These are phyloP conservation scores for Fusarium ambrosium DNA, from an alignment of 2,329 filamentous ascomycete species.

Conservation along the genomic window DNA sequence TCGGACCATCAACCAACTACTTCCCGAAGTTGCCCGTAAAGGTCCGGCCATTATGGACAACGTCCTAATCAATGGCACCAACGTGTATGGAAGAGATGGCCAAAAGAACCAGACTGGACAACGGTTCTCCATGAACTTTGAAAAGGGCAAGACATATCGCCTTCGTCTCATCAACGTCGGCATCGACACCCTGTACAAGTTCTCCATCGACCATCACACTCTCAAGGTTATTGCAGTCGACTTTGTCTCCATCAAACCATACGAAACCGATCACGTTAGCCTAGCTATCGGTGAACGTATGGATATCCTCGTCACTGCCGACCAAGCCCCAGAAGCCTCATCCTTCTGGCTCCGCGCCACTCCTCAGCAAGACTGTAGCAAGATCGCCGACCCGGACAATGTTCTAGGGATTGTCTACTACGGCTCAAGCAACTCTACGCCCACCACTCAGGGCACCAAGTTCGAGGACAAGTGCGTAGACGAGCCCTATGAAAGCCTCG, in stretches of 20 bases:
- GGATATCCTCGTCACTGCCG: conserved; percentile 62
- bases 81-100: conserved; percentile 47
- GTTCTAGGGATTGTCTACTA: conserved; percentile 65
- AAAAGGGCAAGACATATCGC: conserved; percentile 59
- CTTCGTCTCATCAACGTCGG: conserved; percentile 64
- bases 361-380: conserved; percentile 58
- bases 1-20: conserved; percentile 55
- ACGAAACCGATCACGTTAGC: conserved; percentile 63
- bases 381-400: conserved; percentile 56
- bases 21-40: conserved; percentile 29
- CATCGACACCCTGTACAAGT: conserved; percentile 60
- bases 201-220: conserved; percentile 68
- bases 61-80: conserved; percentile 61
- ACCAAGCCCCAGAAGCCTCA: conserved; percentile 49
- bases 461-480: conserved; percentile 51
- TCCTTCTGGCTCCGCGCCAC: conserved; percentile 66
- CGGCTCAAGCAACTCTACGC: conserved; percentile 41
- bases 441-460: conserved; percentile 25
- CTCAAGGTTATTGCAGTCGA: conserved; percentile 70
- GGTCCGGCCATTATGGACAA: conserved; percentile 55
- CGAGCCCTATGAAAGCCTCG: conserved; percentile 50
- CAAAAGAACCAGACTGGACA: conserved; percentile 47
- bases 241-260: conserved; percentile 70
- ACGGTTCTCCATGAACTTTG: conserved; percentile 56
- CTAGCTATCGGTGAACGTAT: conserved; percentile 63